A percentile compares a stretch with the other conserved stretches of the same genome.
Evolutionary conservation across 331 rosid genomes (phyloP).

Genomic region (Telfairia occidentalis): DNA sequence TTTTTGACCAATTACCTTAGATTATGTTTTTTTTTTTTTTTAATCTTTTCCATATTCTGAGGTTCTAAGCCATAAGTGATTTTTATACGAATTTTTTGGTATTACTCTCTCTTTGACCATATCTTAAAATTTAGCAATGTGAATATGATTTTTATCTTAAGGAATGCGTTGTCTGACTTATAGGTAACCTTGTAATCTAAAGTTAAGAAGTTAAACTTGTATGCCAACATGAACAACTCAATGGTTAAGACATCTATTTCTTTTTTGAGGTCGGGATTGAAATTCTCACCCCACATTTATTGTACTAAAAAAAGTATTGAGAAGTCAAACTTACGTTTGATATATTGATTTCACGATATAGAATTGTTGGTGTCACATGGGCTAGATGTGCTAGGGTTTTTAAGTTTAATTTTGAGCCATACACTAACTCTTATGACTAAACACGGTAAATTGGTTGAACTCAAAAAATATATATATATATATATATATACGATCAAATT

Average conservation of each 20-base stretch:
- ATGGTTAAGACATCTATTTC: too few relatives aligned
- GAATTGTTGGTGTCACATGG: background rate
- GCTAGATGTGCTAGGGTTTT: background rate
- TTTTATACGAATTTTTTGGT: too few relatives aligned
- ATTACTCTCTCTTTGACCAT: background rate
- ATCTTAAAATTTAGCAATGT: background rate
- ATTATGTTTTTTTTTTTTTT: background rate
- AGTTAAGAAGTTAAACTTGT: too few relatives aligned
- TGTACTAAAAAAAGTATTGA: too few relatives aligned
- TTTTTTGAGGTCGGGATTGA: too few relatives aligned
- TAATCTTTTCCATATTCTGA: background rate
- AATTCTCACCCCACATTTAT: too few relatives aligned
- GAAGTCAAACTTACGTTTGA: background rate
- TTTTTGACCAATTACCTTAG: background rate
- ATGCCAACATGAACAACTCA: too few relatives aligned
- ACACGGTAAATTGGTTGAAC: too few relatives aligned
- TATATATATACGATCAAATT: too few relatives aligned
- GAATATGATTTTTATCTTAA: background rate
- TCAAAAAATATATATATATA: too few relatives aligned
- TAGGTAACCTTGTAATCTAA: too few relatives aligned
- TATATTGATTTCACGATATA: background rate
- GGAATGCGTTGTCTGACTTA: background rate
- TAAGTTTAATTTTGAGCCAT: background rate
- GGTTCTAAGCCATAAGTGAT: background rate
- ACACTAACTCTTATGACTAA: too few relatives aligned